Base-by-base conservation (phyloP, 2,329 filamentous ascomycete genomes). In the Neofusicoccum cordaticola region DNA sequence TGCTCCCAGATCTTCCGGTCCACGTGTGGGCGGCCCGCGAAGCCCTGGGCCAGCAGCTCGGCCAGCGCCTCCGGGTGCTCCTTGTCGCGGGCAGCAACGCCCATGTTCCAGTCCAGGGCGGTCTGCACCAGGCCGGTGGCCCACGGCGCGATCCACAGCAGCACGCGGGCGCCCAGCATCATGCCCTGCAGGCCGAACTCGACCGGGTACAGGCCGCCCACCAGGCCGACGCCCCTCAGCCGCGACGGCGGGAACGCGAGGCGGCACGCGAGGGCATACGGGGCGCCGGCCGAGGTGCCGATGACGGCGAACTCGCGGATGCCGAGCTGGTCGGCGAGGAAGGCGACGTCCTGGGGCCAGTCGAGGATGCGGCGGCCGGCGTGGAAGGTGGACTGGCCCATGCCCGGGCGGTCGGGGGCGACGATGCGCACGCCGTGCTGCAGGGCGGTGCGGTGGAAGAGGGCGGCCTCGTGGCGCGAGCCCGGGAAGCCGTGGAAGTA, bases 191-290 rank as follows among this genome's bases (percentile, higher is more conserved):
- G 73, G 3, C 74, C 70, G 19, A 71, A 63, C 42, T 71, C 68
- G 4, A 68, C 50, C 4, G 73, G 71, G 57, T 72, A 74, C 17
- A 73, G 57, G 1, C 71, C 72, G n/a, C 70, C 70, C 19, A 72
- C 67, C 11, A 75, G 66, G 2, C 68, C 69, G 8, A 64, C 73
- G 19, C 71, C 71, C 13, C 71, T 50, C 8, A 75, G 63, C 3
- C 72, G 68, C 17, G 70, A 67, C 35, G 64, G 68, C 7, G 79
- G 74, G 15, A 83, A 68, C 3, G 67, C 65, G 47, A 75, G 72
- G 8, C 80, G 75, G 67, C 81, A 84, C 22, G 81, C 82, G 11
- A 84, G 69, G 1, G 77, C 77, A 67, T 81, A 84, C 0, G 82
- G 80, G 1, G 80, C 79, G 19, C 83, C 82, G 7, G 81, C 82